phyloP scores from a whole-genome alignment of 2,329 filamentous ascomycete genomes.

The Beauveria bassiana region DNA sequence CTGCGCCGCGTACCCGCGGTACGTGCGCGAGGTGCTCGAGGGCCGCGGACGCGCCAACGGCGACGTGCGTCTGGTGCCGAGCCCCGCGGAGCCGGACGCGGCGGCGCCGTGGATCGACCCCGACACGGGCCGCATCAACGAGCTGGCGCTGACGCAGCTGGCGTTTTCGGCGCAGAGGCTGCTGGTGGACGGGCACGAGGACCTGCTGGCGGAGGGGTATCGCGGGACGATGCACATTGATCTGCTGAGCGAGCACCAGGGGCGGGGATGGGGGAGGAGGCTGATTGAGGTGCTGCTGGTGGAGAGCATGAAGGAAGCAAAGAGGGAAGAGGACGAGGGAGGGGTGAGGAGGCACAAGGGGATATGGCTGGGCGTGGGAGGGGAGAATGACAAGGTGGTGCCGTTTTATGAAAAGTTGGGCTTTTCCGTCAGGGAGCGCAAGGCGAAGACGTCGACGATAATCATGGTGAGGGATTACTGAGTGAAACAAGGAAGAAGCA shows the following conservation, averaged over 20 bases:
- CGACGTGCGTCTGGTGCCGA: background rate
- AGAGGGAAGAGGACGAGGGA: background rate
- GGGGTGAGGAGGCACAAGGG: conserved; percentile 21
- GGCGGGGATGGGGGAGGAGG: conserved; percentile 36
- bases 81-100: conserved; percentile 10
- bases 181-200: conserved; percentile 28
- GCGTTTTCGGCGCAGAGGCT: conserved; percentile 34
- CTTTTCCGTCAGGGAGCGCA: conserved; percentile 31
- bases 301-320: conserved; percentile 24
- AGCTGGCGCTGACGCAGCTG: conserved; percentile 30
- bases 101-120: conserved; percentile 27
- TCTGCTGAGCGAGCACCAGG: conserved; percentile 34
- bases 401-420: conserved; percentile 40
- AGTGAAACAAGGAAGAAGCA: background rate
- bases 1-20: conserved; percentile 28
- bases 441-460: conserved; percentile 27
- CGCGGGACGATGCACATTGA: conserved; percentile 44
- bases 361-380: conserved; percentile 36
- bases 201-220: conserved; percentile 25
- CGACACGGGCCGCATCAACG: conserved; percentile 19
- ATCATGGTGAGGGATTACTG: conserved; percentile 34
- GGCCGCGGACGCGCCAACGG: conserved; percentile 2
- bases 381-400: conserved; percentile 40
- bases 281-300: conserved; percentile 36
- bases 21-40: conserved; percentile 29